Evolutionary conservation across 345 rosid genomes (phyloP).

Genomic region (Arabidopsis thaliana): DNA sequence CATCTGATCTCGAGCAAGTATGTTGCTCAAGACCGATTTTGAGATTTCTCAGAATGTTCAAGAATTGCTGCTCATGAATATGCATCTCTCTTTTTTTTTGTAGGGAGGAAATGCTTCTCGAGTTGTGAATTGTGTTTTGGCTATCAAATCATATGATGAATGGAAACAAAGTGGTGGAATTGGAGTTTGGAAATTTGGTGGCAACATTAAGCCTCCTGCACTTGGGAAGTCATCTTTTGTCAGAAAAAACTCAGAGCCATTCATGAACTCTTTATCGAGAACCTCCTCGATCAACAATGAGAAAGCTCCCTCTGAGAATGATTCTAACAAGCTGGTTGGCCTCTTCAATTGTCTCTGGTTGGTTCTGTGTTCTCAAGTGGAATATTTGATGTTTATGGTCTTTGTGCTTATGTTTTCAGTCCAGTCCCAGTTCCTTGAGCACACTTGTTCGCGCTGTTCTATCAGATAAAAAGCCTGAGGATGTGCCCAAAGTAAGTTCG

Average conservation of each 20-base stretch:
- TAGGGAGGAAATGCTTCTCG: conserved; percentile 88
- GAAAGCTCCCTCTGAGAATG: conserved; percentile 48
- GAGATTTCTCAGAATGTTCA: not conserved
- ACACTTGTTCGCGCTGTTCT: conserved; percentile 80
- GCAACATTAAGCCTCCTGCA: conserved; percentile 61
- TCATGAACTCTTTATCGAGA: conserved; percentile 67
- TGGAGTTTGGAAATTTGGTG: conserved; percentile 89
- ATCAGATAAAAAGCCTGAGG: conserved; percentile 82
- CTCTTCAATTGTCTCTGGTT: conserved; percentile 36
- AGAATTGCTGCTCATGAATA: not conserved
- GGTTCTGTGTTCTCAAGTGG: conserved; percentile 22
- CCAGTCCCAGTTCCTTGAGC: conserved; percentile 61
- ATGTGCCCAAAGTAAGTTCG: conserved; percentile 70
- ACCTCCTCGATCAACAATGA: conserved; percentile 59
- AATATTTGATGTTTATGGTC: conserved; percentile 17
- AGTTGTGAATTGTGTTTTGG: conserved; percentile 76
- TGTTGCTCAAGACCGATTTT: not conserved
- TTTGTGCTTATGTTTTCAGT: conserved; percentile 45
- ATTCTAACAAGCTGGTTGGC: conserved; percentile 72
- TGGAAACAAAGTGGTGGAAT: conserved; percentile 81
- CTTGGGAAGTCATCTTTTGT: conserved; percentile 57
- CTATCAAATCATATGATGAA: conserved; percentile 77
- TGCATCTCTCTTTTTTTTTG: not conserved
- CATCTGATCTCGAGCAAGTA: conserved; percentile 93
- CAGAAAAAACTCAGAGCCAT: conserved; percentile 77